Base-by-base conservation (phyloP, 2,329 filamentous ascomycete genomes). In the Penicillium nordicum region DNA sequence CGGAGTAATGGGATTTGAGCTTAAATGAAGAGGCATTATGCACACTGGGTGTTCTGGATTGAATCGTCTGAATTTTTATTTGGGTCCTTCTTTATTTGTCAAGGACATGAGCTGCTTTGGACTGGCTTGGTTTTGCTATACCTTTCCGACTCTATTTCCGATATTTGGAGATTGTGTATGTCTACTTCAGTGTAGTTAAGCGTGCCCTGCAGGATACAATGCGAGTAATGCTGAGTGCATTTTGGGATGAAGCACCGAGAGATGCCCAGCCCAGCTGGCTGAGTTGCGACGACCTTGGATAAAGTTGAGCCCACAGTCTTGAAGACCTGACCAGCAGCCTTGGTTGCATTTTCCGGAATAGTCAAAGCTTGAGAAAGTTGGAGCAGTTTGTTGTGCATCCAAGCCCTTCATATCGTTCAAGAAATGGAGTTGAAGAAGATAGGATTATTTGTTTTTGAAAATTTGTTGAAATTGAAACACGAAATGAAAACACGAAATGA, bases 1-100 rank as follows among this genome's bases (percentile, higher is more conserved):
- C 18, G 11, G 16, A 10, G 16, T n/a, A 16, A 27, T 44, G 12
- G 34, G n/a, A 34, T 36, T 45, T 41, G 50, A 29, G 16, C 18
- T 53, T 8, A 7, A 47, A 29, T 25, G 10, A 32, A 1, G 32
- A 48, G 49, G 7, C 21, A 32, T 4, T 21, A 37, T 52, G 40
- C 46, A 55, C 45, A 44, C n/a, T 32, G 11, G 53, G 41, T 36
- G 53, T 50, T 37, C 21, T 36, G 34, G 53, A n/a, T 48, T 34
- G 21, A 10, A 27, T 41, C 29, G 6, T 41, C 29, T 27, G 7
- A n/a, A 36, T 34, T 42, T 50, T 32, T 30, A n/a, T 42, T 50
- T n/a, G 18, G 4, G n/a, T 8, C 12, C 29, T 23, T 30, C 16
- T 27, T 34, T 5, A 18, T 18, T 18, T 18, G 18, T 18, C 18